A percentile compares a stretch with the other conserved stretches of the same genome.
Conservation (phyloP, 352 stramenopile genomes). For the Synura sp. region DNA sequence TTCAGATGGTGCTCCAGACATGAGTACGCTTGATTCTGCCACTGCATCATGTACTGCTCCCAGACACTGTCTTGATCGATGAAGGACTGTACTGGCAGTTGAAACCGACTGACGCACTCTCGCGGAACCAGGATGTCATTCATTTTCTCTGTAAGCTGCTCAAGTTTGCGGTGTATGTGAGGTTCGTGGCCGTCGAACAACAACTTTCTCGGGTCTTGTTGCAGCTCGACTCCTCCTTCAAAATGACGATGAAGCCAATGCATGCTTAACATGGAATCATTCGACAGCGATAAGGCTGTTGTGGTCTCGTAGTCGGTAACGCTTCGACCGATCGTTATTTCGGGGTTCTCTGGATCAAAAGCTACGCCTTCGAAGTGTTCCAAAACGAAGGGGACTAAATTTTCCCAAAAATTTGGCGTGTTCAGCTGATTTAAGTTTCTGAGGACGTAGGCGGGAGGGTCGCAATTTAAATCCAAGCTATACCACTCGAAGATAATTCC, state of each 20-base stretch:
- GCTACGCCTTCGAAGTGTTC: background rate
- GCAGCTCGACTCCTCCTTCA: background rate
- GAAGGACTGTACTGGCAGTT: too few species aligned
- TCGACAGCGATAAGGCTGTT: background rate
- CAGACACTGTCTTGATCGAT: background rate
- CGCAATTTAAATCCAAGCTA: background rate
- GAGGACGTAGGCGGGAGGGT: background rate
- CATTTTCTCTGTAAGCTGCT: too few species aligned
- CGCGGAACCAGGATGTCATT: too few species aligned
- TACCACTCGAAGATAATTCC: background rate
- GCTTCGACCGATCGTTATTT: background rate
- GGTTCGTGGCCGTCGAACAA: background rate
- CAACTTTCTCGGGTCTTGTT: background rate
- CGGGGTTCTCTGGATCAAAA: background rate
- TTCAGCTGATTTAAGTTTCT: background rate
- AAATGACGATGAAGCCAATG: background rate
- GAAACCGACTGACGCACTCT: too few species aligned
- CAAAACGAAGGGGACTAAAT: background rate
- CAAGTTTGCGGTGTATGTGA: background rate
- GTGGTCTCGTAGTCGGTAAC: background rate
- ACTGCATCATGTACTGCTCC: background rate
- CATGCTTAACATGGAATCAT: background rate
- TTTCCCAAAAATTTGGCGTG: background rate
- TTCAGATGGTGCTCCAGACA: background rate
- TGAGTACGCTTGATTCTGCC: background rate